phyloP scores from a whole-genome alignment of 257 asterid genomes.

The Solanum virginianum region DNA sequence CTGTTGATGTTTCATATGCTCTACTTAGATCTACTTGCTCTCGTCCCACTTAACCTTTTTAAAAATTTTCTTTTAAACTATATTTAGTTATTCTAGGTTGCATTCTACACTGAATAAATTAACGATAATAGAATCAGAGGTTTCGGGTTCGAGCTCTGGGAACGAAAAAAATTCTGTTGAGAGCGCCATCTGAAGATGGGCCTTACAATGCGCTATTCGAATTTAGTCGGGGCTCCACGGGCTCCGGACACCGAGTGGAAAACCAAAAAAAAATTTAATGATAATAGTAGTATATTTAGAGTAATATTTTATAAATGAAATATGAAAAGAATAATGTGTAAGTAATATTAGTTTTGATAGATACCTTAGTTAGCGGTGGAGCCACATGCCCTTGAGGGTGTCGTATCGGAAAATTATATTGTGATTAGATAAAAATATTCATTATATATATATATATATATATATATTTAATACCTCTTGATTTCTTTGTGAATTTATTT shows the following conservation, averaged over 20 bases:
- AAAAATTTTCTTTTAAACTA: background rate
- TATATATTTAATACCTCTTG: too few relatives aligned
- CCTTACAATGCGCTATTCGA: too few relatives aligned
- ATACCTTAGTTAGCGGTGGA: background rate
- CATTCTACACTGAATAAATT: background rate
- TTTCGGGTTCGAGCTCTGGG: too few relatives aligned
- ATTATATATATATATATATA: too few relatives aligned
- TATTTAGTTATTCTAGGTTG: background rate
- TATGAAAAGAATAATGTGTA: background rate
- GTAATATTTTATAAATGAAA: background rate
- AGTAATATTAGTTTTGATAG: fast-evolving
- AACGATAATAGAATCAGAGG: background rate
- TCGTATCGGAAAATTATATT: too few relatives aligned
- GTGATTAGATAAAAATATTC: too few relatives aligned
- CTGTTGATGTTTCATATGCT: background rate
- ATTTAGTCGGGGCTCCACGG: too few relatives aligned
- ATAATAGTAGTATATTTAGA: background rate
- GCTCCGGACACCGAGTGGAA: fast-evolving
- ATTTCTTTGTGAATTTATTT: too few relatives aligned
- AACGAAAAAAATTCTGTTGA: too few relatives aligned
- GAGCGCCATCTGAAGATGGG: too few relatives aligned
- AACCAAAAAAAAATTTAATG: background rate
- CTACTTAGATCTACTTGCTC: background rate
- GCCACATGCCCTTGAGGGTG: too few relatives aligned
- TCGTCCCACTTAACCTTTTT: background rate